Evolutionary conservation across 2,329 filamentous ascomycete species (phyloP), one percentile per base, ranked within the genome.

Genomic region (Stromatinia cepivora): DNA sequence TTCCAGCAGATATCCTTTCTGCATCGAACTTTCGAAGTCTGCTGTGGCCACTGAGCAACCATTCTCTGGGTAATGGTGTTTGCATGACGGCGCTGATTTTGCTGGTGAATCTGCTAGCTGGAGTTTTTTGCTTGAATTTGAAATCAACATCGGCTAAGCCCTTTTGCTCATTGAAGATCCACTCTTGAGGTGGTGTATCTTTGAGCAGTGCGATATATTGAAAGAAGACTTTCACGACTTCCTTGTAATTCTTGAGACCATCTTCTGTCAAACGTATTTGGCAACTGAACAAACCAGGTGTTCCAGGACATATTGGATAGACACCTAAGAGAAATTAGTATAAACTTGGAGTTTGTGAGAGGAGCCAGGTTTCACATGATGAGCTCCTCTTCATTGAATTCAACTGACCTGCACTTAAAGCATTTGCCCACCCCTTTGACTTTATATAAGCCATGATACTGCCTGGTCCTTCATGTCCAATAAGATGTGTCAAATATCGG

Each of bases 111-210:
- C 91, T 88, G 78, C 91, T 95, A 1, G 94, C 93, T 1, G 92
- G 92, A 2, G 89, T 92, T 83, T 98, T 98, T 78, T 98, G 92
- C 80, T 90, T 92, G 81, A 97, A 99, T 73, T 91, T 92, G 84
- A 99, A 99, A 75, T 97, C 92, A 17, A 98, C 92, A 74, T 98
- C 94, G 57, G 92, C 90, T 81, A 98, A 89, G 48, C 90, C 89
- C 80, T 93, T 94, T 79, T 95, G 91, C 80, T 99, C 95, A 45
- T 97, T 88, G 70, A 95, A 94, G 70, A 98, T 93, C 95, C 95
- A 98, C 78, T 96, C 85, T 74, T 96, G 90, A 0, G 94, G 94
- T 7, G 90, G 87, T 3, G 86, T 85, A 75, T 97, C 92, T 72
- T 88, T 89, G 69, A 99, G 86, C 79, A 99, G 87, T 15, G 93